Base-by-base conservation (phyloP, 75 land plant species). In the Sequoia sempervirens region DNA sequence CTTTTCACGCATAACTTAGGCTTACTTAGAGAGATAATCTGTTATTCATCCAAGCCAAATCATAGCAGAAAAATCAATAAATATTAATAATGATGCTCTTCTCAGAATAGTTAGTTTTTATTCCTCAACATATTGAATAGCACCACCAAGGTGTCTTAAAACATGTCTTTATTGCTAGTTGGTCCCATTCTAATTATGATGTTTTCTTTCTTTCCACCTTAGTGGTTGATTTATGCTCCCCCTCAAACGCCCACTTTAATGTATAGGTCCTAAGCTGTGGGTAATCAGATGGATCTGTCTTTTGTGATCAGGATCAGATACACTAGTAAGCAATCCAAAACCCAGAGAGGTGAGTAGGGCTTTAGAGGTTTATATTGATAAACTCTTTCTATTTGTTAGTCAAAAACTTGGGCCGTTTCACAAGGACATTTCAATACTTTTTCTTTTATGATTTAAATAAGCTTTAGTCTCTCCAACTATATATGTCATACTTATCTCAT, bases 401-500 rank as follows among this genome's bases (percentile, higher is more conserved):
- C 2, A 37, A 36, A 50, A 8, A 36, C 69, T 58, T 58, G 20
- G 15, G 32, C 15, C n/a, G n/a, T 75, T 78, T 78, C 30, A 78
- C 30, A n/a, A 20, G n/a, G 2, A 75, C 38, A 75, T 41, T 38
- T 75, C 20, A 30, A n/a, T 82, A 61, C 54, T 20, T 82, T 43
- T 40, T 83, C 30, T 83, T 66, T 36, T 41, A 70, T 46, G 38
- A 14, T 83, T 74, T 40, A 37, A 66, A 72, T 66, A 28, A 75
- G 2, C 8, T 41, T 54, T 80, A 23, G n/a, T 68, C 40, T 30
- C 30, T 78, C 28, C 47, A 78, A n/a, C 32, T 20, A 76, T 23
- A 13, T n/a, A 78, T 78, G 50, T 3, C 45, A n/a, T 43, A 41
- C 12, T n/a, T 43, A 78, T 78, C n/a, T 45, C 47, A 78, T 78